Conservation (phyloP, 176 grass and related monocot species). For the Leersia perrieri region DNA sequence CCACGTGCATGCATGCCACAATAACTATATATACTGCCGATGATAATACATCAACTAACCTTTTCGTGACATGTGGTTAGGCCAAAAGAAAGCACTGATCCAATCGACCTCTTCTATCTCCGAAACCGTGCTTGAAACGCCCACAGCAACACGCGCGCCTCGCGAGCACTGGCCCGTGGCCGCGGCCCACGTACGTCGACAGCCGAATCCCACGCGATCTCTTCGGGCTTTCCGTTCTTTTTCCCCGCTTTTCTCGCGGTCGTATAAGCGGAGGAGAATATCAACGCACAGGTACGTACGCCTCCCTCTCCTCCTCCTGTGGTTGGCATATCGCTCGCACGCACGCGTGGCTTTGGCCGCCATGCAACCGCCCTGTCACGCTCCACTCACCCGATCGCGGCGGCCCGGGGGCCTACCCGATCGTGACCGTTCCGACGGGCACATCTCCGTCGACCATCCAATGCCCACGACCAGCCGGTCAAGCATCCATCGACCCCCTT, state of each 20-base stretch:
- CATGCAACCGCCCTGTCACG: slow-evolving; percentile 21
- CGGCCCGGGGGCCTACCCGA: not conserved
- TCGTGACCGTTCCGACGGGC: slow-evolving; percentile 37
- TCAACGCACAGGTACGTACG: slow-evolving; percentile 17
- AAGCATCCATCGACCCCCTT: not conserved
- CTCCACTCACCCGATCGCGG: not conserved
- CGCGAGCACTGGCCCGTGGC: not conserved
- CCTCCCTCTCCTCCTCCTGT: not conserved
- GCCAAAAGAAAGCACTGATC: slow-evolving; percentile 11
- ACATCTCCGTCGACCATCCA: slow-evolving; percentile 44
- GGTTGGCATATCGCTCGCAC: slow-evolving; percentile 44
- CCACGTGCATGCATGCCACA: not conserved
- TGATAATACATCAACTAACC: slow-evolving; percentile 31
- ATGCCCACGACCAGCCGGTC: slow-evolving; percentile 23
- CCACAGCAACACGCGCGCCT: not conserved
- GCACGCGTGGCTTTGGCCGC: slow-evolving; percentile 28
- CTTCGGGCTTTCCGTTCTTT: not conserved
- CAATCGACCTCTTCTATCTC: not conserved
- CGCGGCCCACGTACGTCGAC: slow-evolving; percentile 45
- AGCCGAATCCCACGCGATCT: slow-evolving; percentile 12
- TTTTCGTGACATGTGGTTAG: slow-evolving; percentile 28
- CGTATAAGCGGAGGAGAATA: slow-evolving; percentile 43
- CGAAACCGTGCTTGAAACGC: not conserved
- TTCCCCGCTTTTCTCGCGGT: not conserved
- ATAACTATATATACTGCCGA: not conserved